Evolutionary conservation across 1,284 basidiomycete genomes (phyloP).

Genomic region (Sutorius eximius): DNA sequence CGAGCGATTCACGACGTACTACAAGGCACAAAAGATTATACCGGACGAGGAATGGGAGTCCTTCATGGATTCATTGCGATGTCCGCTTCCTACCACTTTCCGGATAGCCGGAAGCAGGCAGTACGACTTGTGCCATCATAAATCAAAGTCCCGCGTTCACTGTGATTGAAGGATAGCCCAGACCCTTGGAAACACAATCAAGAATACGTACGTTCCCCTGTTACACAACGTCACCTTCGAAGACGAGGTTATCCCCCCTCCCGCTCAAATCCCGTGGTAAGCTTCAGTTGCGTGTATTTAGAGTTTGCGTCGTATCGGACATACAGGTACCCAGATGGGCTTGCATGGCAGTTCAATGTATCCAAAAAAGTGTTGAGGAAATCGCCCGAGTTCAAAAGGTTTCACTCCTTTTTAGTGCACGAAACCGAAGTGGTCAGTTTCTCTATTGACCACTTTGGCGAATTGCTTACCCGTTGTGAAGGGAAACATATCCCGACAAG

Average conservation of each 20-base stretch:
- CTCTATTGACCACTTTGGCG: not conserved
- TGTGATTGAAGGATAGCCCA: slow-evolving; percentile 23
- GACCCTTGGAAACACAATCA: slow-evolving; percentile 26
- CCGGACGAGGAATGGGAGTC: slow-evolving; percentile 76
- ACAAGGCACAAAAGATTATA: slow-evolving; percentile 73
- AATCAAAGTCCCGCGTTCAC: slow-evolving; percentile 5
- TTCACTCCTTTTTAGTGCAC: slow-evolving; percentile 96
- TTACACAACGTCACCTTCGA: slow-evolving; percentile 80
- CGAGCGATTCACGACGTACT: slow-evolving; percentile 73
- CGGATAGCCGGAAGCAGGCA: slow-evolving; percentile 86
- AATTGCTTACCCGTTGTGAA: slow-evolving; percentile 31
- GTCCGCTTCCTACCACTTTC: slow-evolving; percentile 91
- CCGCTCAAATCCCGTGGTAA: slow-evolving; percentile 83
- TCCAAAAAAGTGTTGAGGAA: slow-evolving; percentile 89
- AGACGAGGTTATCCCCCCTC: slow-evolving; percentile 74
- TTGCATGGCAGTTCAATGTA: slow-evolving; percentile 96
- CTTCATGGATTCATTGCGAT: slow-evolving; percentile 70
- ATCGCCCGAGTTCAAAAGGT: slow-evolving; percentile 91
- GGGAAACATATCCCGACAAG: slow-evolving; percentile 96
- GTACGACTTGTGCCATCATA: slow-evolving; percentile 44
- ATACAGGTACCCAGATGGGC: slow-evolving; percentile 85
- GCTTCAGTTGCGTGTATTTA: slow-evolving; percentile 15
- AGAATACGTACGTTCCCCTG: slow-evolving; percentile 75
- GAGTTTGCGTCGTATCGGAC: not conserved
- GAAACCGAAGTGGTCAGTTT: slow-evolving; percentile 91